Base-by-base conservation (phyloP, 2,329 filamentous ascomycete genomes). In the Aureobasidium sp. region DNA sequence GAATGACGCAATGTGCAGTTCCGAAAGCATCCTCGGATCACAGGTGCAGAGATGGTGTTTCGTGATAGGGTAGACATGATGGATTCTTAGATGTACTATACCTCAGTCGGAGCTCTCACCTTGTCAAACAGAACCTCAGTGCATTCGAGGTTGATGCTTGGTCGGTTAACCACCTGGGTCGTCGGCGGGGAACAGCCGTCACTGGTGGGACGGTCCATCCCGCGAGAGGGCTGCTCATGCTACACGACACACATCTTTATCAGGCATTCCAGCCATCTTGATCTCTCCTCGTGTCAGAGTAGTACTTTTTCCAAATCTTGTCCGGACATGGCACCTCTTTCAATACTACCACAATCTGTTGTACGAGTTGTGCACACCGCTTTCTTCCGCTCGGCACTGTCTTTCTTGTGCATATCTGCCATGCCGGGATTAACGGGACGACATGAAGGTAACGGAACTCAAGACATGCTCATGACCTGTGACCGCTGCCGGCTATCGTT, bases 341-440 rank as follows among this genome's bases (percentile, higher is more conserved):
- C 51, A 20, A 55, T 55, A 12, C 51, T 29, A 43, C 51, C 37
- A 55, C 26, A 20, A 12, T 26, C 36, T 15, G 37, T 20, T 43
- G 36, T 29, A 44, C 34, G 53, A 46, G 3, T 46, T 39, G 55
- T 59, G 41, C 43, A 47, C 55, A 59, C 43, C 41, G 32, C 41
- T 27, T 26, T 39, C 39, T 20, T 29, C 37, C 32, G 29, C 32
- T 48, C 55, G 55, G 55, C 43, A 47, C 29, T 43, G 41, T 59
- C 39, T 43, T 44, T 34, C 26, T 57, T 46, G 39, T 57, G 53
- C 52, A 56, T 59, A 59, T 7, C 17, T 56, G 53, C 53, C 53
- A 56, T 34, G 53, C 55, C 55, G 55, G 41, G 0, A 27, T 59
- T 34, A 48, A 43, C 51, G 51, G 51, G 8, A 57, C 53, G n/a